These are phyloP conservation scores for Corylus heterophylla DNA, from an alignment of 306 rosid genomes.

Conservation along the genomic window DNA sequence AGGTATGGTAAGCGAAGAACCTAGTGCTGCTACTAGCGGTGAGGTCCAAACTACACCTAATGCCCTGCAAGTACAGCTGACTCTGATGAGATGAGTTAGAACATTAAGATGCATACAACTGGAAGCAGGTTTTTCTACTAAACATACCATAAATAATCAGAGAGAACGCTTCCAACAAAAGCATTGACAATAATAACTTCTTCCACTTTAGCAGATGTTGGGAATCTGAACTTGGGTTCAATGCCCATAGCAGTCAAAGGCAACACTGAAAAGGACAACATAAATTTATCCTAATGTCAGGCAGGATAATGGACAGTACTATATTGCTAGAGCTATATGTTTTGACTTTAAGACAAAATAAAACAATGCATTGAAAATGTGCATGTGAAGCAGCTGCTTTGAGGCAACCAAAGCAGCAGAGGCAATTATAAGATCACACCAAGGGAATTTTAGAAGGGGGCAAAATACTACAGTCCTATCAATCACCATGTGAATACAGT, in stretches of 20 bases:
- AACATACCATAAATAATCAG: constrained; percentile 36
- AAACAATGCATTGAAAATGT: neutral
- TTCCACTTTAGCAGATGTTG: constrained; percentile 26
- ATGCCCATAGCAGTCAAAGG: constrained; percentile 33
- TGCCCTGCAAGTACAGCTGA: constrained; percentile 19
- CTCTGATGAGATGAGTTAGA: neutral
- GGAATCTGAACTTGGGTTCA: constrained; percentile 35
- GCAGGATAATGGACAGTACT: constrained; percentile 7
- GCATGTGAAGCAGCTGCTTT: neutral
- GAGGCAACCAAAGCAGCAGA: neutral
- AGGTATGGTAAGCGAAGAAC: constrained; percentile 36
- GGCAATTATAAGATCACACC: neutral
- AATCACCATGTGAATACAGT: neutral
- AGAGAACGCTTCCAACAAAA: constrained; percentile 38
- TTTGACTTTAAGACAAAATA: neutral
- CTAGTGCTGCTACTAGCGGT: constrained; percentile 34
- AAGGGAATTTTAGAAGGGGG: neutral
- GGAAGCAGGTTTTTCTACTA: neutral
- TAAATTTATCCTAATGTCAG: neutral
- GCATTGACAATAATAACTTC: constrained; percentile 29
- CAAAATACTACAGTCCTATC: neutral
- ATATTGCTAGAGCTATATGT: neutral
- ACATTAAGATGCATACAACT: neutral
- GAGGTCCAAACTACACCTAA: constrained; percentile 39
- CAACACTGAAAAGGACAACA: constrained; percentile 22